A percentile compares a stretch with the other conserved stretches of the same genome.
phyloP scores from a whole-genome alignment of 306 rosid genomes.

The Coriaria nepalensis region DNA sequence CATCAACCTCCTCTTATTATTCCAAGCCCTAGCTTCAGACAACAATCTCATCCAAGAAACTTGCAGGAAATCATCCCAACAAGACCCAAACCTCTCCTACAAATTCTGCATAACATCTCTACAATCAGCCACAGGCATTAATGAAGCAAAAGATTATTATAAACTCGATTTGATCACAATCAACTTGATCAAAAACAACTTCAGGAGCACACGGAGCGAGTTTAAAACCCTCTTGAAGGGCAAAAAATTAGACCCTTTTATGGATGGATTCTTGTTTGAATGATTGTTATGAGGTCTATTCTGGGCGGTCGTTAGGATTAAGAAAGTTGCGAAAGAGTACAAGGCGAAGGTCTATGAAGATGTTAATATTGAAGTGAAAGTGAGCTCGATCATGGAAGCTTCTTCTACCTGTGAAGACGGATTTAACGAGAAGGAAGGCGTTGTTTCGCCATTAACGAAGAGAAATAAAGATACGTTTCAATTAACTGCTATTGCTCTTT shows the following conservation, averaged over 20 bases:
- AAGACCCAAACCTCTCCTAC: slow-evolving; percentile 50
- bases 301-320: slow-evolving; percentile 23
- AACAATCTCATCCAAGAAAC: slow-evolving; percentile 34
- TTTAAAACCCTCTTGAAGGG: slow-evolving; percentile 32
- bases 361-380: slow-evolving; percentile 27
- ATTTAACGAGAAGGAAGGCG: slow-evolving; percentile 26
- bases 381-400: slow-evolving; percentile 48
- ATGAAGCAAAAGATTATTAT: slow-evolving; percentile 18
- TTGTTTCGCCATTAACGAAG: slow-evolving; percentile 42
- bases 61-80: slow-evolving; percentile 35
- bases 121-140: slow-evolving; percentile 15
- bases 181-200: slow-evolving; percentile 25
- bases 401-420: slow-evolving; percentile 71
- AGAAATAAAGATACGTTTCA: slow-evolving; percentile 40
- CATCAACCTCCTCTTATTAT: slow-evolving; percentile 3
- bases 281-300: slow-evolving; percentile 54
- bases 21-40: slow-evolving; percentile 5
- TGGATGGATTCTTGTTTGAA: slow-evolving; percentile 22
- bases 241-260: slow-evolving; percentile 12
- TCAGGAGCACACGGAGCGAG: slow-evolving; percentile 23
- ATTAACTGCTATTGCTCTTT: slow-evolving; percentile 54
- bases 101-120: slow-evolving; percentile 48
- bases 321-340: slow-evolving; percentile 33
- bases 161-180: slow-evolving; percentile 41
- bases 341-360: slow-evolving; percentile 27